These are phyloP conservation scores for Trichoderma brevicompactum DNA, from an alignment of 2,329 filamentous ascomycete species.

Conservation along the genomic window DNA sequence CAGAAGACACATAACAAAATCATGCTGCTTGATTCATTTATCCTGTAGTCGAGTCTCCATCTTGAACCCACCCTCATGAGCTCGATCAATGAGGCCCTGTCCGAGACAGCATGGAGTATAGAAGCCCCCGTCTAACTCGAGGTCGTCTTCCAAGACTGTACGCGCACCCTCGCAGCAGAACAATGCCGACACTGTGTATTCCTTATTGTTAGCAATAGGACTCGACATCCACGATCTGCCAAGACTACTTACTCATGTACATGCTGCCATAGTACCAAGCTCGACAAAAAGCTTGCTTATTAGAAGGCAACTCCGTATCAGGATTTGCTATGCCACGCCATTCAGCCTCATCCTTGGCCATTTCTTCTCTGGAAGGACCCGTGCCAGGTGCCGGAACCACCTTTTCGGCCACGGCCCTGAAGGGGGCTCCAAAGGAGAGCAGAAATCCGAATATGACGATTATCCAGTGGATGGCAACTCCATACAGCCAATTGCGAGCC, in stretches of 20 bases:
- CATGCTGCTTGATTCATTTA: background rate
- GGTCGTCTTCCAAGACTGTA: conserved; percentile 66
- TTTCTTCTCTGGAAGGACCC: conserved; percentile 56
- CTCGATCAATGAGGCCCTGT: conserved; percentile 65
- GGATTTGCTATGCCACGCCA: conserved; percentile 68
- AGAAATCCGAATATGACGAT: conserved; percentile 53
- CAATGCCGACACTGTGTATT: conserved; percentile 62
- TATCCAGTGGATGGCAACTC: conserved; percentile 55
- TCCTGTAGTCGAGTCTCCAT: conserved; percentile 57
- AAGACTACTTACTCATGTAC: conserved; percentile 63
- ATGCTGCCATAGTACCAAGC: conserved; percentile 63
- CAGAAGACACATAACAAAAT: no score
- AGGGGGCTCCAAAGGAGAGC: conserved; percentile 49
- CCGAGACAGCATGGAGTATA: conserved; percentile 75
- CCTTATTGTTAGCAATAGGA: conserved; percentile 15
- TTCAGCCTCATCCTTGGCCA: conserved; percentile 63
- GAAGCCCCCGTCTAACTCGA: conserved; percentile 66
- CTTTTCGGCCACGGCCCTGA: conserved; percentile 51
- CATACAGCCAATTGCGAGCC: conserved; percentile 54
- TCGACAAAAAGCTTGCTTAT: conserved; percentile 59
- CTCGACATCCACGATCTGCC: background rate
- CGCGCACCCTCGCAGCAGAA: conserved; percentile 67
- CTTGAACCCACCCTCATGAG: conserved; percentile 65
- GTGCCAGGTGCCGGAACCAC: conserved; percentile 59
- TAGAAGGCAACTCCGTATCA: conserved; percentile 50